Conservation (phyloP, 345 rosid genomes). For the Mallotus nudiflorus region DNA sequence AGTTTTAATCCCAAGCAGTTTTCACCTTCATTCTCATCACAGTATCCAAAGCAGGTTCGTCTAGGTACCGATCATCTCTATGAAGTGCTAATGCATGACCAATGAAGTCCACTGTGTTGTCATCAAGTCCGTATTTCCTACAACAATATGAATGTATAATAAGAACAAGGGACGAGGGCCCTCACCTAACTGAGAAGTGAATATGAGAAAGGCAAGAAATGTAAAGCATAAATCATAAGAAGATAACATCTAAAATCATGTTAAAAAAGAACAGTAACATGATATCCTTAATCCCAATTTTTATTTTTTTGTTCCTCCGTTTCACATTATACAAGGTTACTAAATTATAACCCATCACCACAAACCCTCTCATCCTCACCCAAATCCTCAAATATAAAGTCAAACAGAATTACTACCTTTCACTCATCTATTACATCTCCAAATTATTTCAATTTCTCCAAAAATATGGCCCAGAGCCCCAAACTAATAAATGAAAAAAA, state of each 20-base stretch:
- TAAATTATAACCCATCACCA: background rate
- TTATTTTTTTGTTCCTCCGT: background rate
- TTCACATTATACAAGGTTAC: background rate
- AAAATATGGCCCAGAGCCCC: background rate
- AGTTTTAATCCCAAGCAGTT: background rate
- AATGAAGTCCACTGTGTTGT: conserved; percentile 84
- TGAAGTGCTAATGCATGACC: conserved; percentile 98
- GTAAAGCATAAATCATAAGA: background rate
- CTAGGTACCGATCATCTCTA: conserved; percentile 73
- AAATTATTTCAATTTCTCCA: background rate
- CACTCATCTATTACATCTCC: background rate
- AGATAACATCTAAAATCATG: background rate
- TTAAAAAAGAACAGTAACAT: background rate
- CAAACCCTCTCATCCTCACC: background rate
- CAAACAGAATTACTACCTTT: background rate
- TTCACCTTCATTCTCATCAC: conserved; percentile 96
- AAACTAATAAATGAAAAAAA: background rate
- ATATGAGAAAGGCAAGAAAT: background rate
- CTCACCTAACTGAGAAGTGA: background rate
- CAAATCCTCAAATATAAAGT: background rate
- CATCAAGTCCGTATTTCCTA: conserved; percentile 92
- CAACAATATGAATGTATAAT: conserved; percentile 15
- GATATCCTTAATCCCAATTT: background rate
- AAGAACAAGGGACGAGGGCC: background rate
- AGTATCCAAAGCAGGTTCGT: conserved; percentile 91